Evolutionary conservation across 2,329 filamentous ascomycete genomes (phyloP).

Genomic region (Gliomastix tumulicola): DNA sequence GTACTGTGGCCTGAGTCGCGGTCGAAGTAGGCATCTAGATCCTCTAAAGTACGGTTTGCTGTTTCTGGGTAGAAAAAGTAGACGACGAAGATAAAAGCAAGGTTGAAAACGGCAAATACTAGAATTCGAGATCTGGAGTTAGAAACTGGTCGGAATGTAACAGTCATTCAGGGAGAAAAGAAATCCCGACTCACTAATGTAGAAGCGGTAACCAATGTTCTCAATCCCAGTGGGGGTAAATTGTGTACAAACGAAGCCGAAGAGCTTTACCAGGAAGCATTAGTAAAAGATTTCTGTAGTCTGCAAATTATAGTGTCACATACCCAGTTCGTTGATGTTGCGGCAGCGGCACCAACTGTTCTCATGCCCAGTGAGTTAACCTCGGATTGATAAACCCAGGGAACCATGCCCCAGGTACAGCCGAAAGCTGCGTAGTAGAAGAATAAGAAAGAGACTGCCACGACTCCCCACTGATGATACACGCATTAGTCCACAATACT

Average conservation of each 20-base stretch:
- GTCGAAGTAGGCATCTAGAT: constrained; percentile 41
- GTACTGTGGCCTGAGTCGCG: constrained; percentile 12
- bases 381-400: constrained; percentile 4
- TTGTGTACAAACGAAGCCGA: constrained; percentile 30
- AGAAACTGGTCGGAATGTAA: no score
- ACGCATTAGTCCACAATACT: no score
- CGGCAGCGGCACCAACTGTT: constrained; percentile 4
- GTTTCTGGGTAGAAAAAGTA: constrained; percentile 38
- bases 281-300: constrained; percentile 17
- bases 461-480: constrained; percentile 3
- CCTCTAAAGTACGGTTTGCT: constrained; percentile 43
- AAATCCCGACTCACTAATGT: constrained; percentile 15
- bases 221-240: constrained; percentile 57
- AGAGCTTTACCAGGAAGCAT: constrained; percentile 1
- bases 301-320: constrained; percentile 50
- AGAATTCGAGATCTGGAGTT: not conserved
- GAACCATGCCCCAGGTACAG: constrained; percentile 2
- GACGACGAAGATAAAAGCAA: constrained; percentile 29
- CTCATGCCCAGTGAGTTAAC: constrained; percentile 5
- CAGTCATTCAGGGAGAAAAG: no score
- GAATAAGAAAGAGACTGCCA: constrained; percentile 3
- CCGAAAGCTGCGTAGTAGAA: constrained; percentile 5
- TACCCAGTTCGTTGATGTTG: constrained; percentile 5
- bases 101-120: constrained; percentile 34
- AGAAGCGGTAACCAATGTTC: constrained; percentile 43